phyloP scores from a whole-genome alignment of 2,329 filamentous ascomycete genomes.

The Phyllosticta capitalensis region DNA sequence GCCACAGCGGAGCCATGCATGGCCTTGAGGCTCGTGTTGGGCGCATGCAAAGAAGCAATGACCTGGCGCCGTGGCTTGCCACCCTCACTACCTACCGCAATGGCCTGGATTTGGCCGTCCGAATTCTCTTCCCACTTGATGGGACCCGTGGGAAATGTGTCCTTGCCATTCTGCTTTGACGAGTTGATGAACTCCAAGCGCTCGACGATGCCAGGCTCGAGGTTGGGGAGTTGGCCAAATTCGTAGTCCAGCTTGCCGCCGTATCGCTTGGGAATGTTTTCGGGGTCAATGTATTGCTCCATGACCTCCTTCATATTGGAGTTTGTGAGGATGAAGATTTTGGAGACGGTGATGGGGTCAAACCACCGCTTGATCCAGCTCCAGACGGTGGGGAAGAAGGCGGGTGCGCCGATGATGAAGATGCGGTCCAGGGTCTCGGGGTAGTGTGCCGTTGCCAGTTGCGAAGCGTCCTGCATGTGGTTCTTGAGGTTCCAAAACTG shows the following conservation, averaged over 20 bases:
- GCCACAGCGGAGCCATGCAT: constrained; percentile 17
- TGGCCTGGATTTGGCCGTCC: constrained; percentile 34
- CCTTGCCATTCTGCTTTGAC: constrained; percentile 21
- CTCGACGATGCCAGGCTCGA: constrained; percentile 49
- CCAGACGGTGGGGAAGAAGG: constrained; percentile 90
- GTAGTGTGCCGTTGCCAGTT: constrained; percentile 85
- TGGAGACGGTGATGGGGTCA: constrained; percentile 71
- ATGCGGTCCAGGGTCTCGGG: constrained; percentile 85
- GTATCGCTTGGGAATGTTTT: constrained; percentile 81
- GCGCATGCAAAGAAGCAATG: constrained; percentile 30
- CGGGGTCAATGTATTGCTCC: constrained; percentile 67
- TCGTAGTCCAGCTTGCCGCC: constrained; percentile 77
- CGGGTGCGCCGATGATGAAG: constrained; percentile 80
- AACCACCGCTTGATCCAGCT: constrained; percentile 95
- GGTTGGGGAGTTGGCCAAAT: constrained; percentile 63
- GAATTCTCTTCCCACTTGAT: constrained; percentile 37
- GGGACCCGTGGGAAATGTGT: constrained; percentile 38
- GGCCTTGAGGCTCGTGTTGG: constrained; percentile 20
- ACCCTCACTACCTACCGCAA: constrained; percentile 36
- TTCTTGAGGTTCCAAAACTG: constrained; percentile 93
- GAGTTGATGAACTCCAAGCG: constrained; percentile 33
- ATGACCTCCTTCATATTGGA: constrained; percentile 69
- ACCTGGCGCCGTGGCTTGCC: constrained; percentile 30
- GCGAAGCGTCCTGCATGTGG: constrained; percentile 89
- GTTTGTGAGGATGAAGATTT: constrained; percentile 80